These are phyloP conservation scores for Globisporangium radiosum DNA, from an alignment of 352 stramenopile species.

Conservation along the genomic window DNA sequence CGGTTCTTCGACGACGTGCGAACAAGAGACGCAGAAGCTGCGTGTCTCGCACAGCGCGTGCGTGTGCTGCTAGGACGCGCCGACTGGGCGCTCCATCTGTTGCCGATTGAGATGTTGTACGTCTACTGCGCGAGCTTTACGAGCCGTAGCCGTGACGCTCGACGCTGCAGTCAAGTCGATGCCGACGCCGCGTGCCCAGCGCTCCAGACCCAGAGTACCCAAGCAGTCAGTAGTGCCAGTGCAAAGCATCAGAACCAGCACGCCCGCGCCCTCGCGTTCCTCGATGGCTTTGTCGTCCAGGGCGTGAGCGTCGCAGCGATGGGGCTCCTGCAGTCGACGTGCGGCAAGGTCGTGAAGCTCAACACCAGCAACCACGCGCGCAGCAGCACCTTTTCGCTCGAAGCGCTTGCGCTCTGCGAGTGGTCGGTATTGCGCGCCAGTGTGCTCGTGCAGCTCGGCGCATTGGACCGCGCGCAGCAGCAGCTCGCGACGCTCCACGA, in stretches of 20 bases:
- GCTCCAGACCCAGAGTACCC: neutral
- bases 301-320: slow-evolving; percentile 5
- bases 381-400: neutral
- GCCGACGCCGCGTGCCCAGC: neutral
- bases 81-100: slow-evolving; percentile 24
- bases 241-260: neutral
- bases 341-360: slow-evolving; percentile 14
- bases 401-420: slow-evolving; percentile 18
- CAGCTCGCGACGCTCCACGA: slow-evolving; percentile 16
- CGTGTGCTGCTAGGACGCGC: slow-evolving; percentile 14
- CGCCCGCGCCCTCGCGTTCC: slow-evolving; percentile 6
- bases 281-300: slow-evolving; percentile 11
- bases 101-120: slow-evolving; percentile 36
- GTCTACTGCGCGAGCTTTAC: slow-evolving; percentile 22
- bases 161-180: too few species aligned
- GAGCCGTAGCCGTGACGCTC: neutral
- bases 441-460: slow-evolving; percentile 26
- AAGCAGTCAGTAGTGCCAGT: neutral
- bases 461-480: slow-evolving; percentile 18
- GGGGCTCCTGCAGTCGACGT: slow-evolving; percentile 4
- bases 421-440: slow-evolving; percentile 26
- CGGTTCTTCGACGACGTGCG: slow-evolving; percentile 21
- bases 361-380: neutral
- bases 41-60: slow-evolving; percentile 24
- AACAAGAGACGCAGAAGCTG: slow-evolving; percentile 21